A percentile compares a stretch with the other conserved stretches of the same genome.
phyloP scores from a whole-genome alignment of 768 basidiomycete genomes.

The Trametes punicea region DNA sequence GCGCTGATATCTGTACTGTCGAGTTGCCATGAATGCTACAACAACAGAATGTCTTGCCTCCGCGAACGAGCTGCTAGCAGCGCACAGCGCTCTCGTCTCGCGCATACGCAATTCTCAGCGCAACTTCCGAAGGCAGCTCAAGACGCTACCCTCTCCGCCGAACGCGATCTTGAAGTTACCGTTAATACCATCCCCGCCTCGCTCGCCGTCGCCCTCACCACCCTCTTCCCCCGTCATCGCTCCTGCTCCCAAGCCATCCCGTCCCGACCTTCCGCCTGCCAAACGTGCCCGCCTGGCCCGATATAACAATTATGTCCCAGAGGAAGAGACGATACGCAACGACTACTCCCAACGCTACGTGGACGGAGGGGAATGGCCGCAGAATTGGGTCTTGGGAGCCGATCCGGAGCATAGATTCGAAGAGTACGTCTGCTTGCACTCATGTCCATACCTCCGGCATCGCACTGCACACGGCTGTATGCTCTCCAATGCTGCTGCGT shows the following conservation, averaged over 20 bases:
- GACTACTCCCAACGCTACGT: constrained; percentile 93
- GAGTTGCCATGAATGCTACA: constrained; percentile 23
- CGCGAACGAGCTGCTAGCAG: constrained; percentile 62
- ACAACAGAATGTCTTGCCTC: constrained; percentile 53
- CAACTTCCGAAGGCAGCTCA: constrained; percentile 52
- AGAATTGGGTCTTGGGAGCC: constrained; percentile 89
- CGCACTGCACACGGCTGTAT: neutral
- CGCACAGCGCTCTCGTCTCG: constrained; percentile 56
- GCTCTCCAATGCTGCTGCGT: no score
- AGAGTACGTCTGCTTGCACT: constrained; percentile 64
- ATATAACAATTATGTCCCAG: constrained; percentile 81
- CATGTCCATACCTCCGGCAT: neutral
- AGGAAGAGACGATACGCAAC: constrained; percentile 95
- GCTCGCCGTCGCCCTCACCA: constrained; percentile 48
- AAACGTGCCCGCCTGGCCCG: constrained; percentile 70
- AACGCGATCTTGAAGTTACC: constrained; percentile 54
- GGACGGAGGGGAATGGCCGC: constrained; percentile 88
- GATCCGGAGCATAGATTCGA: constrained; percentile 86
- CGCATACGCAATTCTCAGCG: constrained; percentile 57
- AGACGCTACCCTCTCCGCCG: constrained; percentile 52
- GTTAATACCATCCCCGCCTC: constrained; percentile 53
- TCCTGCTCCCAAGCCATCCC: constrained; percentile 38
- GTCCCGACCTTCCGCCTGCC: constrained; percentile 56
- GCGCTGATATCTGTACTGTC: no score
- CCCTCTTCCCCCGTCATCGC: constrained; percentile 41